Percentiles rank a stretch among this genome's conserved stretches.
These are phyloP conservation scores for Backusella sp. DNA, from an alignment of 192 early-diverging fungal species.

Conservation along the genomic window DNA sequence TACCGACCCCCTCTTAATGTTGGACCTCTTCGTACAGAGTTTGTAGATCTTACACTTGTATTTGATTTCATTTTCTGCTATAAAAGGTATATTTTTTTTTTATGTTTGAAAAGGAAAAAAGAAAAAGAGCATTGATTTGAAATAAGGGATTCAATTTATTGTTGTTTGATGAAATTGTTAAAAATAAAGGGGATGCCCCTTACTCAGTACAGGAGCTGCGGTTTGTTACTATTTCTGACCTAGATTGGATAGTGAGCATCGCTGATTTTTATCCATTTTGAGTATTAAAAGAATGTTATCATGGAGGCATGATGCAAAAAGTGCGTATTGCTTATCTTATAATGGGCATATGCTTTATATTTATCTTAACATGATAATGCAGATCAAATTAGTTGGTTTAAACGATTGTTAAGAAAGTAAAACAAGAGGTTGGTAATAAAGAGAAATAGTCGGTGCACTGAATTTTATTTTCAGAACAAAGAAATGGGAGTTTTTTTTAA, in stretches of 20 bases:
- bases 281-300: neutral
- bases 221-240: neutral
- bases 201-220: conserved; percentile 4
- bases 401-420: no score
- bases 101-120: neutral
- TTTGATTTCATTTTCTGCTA: neutral
- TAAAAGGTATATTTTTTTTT: neutral
- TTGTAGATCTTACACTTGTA: neutral
- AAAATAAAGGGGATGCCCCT: conserved; percentile 1
- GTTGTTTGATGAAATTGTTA: neutral
- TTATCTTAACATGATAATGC: neutral
- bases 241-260: neutral
- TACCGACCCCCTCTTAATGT: conserved; percentile 22
- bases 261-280: conserved; percentile 1
- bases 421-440: neutral
- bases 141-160: neutral
- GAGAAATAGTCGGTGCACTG: neutral
- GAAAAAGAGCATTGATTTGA: neutral
- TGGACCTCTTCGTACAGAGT: conserved; percentile 25
- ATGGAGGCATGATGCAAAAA: neutral
- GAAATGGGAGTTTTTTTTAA: neutral
- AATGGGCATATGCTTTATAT: neutral
- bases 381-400: no score
- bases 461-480: neutral
- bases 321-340: neutral